These are phyloP conservation scores for Ogataea hybrid DNA, from an alignment of 1,139 yeast species.

Conservation along the genomic window DNA sequence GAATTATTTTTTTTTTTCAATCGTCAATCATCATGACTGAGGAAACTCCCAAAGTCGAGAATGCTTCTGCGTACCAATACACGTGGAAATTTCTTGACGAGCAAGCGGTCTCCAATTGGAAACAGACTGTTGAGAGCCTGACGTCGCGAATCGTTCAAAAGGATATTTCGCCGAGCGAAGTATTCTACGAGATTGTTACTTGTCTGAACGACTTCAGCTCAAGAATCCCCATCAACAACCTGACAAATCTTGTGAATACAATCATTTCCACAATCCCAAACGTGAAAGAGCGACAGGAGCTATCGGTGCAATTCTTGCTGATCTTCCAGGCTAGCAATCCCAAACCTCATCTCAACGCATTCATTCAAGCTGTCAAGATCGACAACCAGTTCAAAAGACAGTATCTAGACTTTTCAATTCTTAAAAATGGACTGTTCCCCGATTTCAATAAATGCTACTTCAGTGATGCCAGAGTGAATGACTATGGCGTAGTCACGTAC, in stretches of 20 bases:
- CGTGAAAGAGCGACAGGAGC: constrained; percentile 21
- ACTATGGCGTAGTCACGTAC: constrained; percentile 70
- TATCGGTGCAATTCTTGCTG: constrained; percentile 39
- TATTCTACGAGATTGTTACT: constrained; percentile 31
- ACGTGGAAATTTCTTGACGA: constrained; percentile 26
- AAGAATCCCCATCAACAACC: constrained; percentile 19
- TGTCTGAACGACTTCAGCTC: constrained; percentile 24
- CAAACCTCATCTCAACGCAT: constrained; percentile 31
- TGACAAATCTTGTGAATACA: constrained; percentile 22
- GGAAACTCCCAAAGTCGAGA: constrained; percentile 4
- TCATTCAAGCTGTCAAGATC: constrained; percentile 41
- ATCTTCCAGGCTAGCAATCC: constrained; percentile 46
- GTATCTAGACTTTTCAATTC: constrained; percentile 26
- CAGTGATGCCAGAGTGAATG: constrained; percentile 39
- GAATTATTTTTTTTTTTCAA: not conserved
- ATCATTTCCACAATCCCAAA: constrained; percentile 19
- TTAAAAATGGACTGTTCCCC: constrained; percentile 39
- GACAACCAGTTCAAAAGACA: constrained; percentile 40
- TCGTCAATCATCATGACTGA: constrained; percentile 5
- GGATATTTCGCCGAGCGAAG: constrained; percentile 12
- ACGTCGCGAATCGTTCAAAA: constrained; percentile 12
- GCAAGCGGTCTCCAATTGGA: constrained; percentile 19
- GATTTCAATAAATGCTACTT: constrained; percentile 37
- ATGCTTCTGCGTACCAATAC: constrained; percentile 2
- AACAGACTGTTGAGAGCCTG: constrained; percentile 11